phyloP scores from a whole-genome alignment of 345 rosid species.

The Pistacia integerrima region DNA sequence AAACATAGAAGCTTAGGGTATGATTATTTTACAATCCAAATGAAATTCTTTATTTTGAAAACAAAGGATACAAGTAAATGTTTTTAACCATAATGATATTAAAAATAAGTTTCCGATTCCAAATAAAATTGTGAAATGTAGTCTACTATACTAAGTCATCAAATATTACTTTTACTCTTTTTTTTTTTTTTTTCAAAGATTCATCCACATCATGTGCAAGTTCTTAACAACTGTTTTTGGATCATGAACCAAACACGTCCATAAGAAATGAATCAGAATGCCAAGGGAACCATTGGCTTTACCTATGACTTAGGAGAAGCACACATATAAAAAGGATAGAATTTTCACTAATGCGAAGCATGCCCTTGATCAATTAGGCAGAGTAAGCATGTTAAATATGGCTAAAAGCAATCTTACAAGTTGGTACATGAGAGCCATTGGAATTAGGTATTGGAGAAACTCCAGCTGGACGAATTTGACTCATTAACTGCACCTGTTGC shows the following conservation, averaged over 20 bases:
- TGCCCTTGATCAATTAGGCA: not conserved
- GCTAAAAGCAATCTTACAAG: constrained; percentile 54
- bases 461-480: constrained; percentile 66
- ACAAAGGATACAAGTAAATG: not conserved
- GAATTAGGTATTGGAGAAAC: constrained; percentile 57
- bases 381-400: not conserved
- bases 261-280: not conserved
- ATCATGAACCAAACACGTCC: not conserved
- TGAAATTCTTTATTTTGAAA: not conserved
- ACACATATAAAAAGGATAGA: not conserved
- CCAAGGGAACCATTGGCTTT: not conserved
- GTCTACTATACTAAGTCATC: not conserved
- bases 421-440: constrained; percentile 76
- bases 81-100: no score
- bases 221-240: no score
- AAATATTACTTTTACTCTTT: not conserved
- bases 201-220: no score
- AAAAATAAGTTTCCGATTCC: not conserved
- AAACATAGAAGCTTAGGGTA: not conserved
- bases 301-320: not conserved
- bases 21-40: not conserved
- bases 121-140: no score
- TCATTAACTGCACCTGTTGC: constrained; percentile 86
- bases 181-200: no score
- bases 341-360: not conserved